Evolutionary conservation across 495 filamentous ascomycete genomes (phyloP), one percentile per base, ranked within the genome.

Genomic region (Neurospora sublineolata): DNA sequence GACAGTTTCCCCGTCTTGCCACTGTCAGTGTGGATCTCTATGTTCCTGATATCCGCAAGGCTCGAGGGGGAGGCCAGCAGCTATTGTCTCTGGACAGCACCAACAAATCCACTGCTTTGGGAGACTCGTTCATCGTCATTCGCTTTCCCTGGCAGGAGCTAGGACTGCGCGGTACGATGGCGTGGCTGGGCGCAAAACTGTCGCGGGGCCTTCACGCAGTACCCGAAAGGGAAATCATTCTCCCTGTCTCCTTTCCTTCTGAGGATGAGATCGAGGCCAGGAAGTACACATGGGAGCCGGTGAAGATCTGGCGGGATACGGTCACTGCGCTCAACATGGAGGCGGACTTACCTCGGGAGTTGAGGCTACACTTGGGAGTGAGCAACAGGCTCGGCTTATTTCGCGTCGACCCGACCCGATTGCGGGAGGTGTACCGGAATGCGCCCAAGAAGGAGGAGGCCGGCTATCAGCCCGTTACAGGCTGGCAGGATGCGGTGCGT

Each of bases 301-400:
- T 97, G 68, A 88, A 80, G 72, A 91, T 98, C 77, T 97, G 93
- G 93, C 90, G 88, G 75, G 93, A 97, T 68, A 82, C 77, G 6
- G 87, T 92, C 30, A 74, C 78, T 30, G 88, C 90, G 4, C 83
- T 94, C 70, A 83, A 87, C 72, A 86, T 91, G 77, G 83, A 84
- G 73, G 74, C 75, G n/a, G 82, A 83, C 38, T 71, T 87, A 67
- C 80, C 87, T 27, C 75, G 79, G 3, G 83, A 85, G 75, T 80
- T 93, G 33, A 80, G 78, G 71, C 84, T 83, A 37, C 90, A 88
- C 70, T 79, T 93, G 14, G 90, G 89, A 37, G 86, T 90, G 37
- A 87, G 84, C 72, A 87, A 89, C 74, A 80, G 84, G 77, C 77
- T 94, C 36, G 88, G 87, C 11, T 82, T 97, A 23, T 94, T 97